A percentile compares a stretch with the other conserved stretches of the same genome.
Conservation (phyloP, 345 rosid species). For the Boechera divaricarpa region DNA sequence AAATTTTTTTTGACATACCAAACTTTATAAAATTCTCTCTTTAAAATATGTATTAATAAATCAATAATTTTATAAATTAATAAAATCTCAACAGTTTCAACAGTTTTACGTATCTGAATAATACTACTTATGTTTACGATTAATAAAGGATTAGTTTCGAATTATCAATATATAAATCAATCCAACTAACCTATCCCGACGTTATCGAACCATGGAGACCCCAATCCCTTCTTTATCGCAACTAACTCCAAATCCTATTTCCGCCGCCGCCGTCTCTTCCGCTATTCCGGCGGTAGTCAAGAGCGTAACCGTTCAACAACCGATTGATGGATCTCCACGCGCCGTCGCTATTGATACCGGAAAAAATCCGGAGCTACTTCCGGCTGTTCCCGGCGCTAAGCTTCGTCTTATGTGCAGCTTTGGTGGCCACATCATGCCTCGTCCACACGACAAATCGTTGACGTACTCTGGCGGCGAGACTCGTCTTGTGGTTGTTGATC, state of each 20-base stretch:
- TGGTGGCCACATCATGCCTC: conserved; percentile 90
- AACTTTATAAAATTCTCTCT: too few relatives aligned
- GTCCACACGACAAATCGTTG: conserved; percentile 83
- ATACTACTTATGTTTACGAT: background rate
- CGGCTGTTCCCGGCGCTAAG: conserved; percentile 63
- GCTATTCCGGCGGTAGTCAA: conserved; percentile 42
- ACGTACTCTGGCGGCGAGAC: conserved; percentile 81
- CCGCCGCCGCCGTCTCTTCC: conserved; percentile 34
- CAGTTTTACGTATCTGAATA: background rate
- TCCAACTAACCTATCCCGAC: conserved; percentile 30
- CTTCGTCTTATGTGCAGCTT: conserved; percentile 92
- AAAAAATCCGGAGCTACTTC: conserved; percentile 51
- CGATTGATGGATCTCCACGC: conserved; percentile 63
- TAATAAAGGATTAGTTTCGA: background rate
- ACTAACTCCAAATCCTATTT: conserved; percentile 31
- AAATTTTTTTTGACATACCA: too few relatives aligned
- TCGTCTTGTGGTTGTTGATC: conserved; percentile 67
- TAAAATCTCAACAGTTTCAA: too few relatives aligned
- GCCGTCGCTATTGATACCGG: conserved; percentile 46
- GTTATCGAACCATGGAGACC: conserved; percentile 42
- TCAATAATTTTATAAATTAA: too few relatives aligned
- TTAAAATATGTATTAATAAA: too few relatives aligned
- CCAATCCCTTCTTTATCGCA: conserved; percentile 40
- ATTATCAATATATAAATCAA: conserved; percentile 26
- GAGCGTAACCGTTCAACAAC: conserved; percentile 40